Conservation (phyloP, 2,329 filamentous ascomycete genomes). For the Verticillium nonalfalfae region DNA sequence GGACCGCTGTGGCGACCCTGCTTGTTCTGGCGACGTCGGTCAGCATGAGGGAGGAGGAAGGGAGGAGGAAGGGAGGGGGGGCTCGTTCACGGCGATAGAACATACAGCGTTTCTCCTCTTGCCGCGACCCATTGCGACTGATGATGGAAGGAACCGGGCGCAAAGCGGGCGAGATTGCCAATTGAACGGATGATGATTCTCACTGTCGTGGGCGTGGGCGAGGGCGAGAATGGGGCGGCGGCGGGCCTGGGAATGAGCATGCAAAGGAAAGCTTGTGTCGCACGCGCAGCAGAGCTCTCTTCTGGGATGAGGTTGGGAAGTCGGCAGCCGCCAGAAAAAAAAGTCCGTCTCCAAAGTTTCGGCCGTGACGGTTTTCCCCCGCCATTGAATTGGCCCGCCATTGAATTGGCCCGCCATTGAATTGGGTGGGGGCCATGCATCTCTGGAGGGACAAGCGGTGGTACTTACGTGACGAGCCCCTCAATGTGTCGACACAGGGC, state of each 20-base stretch:
- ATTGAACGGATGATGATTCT: neutral
- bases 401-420: no score
- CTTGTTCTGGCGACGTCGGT: neutral
- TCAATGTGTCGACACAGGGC: no score
- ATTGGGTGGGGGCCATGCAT: neutral
- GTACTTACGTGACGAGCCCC: neutral
- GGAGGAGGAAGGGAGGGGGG: no score
- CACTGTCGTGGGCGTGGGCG: neutral
- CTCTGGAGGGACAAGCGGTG: neutral
- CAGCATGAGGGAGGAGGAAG: neutral
- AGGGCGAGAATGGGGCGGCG: neutral
- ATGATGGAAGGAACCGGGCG: neutral
- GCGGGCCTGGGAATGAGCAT: neutral
- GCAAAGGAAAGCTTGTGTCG: neutral
- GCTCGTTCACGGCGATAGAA: no score
- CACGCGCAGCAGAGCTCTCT: neutral
- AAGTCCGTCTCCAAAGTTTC: neutral
- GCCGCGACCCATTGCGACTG: slow-evolving; percentile 1
- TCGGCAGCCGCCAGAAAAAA: neutral
- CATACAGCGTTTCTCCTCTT: slow-evolving; percentile 2
- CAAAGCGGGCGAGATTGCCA: neutral
- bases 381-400: neutral
- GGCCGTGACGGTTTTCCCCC: neutral
- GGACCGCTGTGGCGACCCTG: neutral
- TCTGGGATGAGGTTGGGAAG: neutral